A percentile compares a stretch with the other conserved stretches of the same genome.
These are phyloP conservation scores for Penstemon davidsonii DNA, from an alignment of 257 asterid genomes.

Conservation along the genomic window DNA sequence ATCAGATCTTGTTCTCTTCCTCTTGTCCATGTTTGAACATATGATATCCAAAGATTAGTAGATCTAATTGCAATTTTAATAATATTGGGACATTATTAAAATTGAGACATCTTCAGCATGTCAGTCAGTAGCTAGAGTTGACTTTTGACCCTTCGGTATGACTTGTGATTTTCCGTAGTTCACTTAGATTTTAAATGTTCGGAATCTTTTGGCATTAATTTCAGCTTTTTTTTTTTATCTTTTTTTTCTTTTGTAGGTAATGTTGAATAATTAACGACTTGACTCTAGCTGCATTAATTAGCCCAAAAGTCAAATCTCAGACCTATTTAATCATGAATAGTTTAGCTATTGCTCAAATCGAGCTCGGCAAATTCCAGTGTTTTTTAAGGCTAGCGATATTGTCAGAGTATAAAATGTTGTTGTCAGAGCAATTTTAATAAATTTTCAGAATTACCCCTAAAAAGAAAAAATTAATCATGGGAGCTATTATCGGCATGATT, in stretches of 20 bases:
- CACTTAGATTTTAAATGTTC: constrained; percentile 26
- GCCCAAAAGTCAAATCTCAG: not conserved
- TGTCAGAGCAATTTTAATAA: too few species aligned
- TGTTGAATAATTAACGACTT: not conserved
- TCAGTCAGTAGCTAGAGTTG: constrained; percentile 34
- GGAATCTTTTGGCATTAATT: constrained; percentile 37
- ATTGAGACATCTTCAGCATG: constrained; percentile 17
- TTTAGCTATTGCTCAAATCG: too few species aligned
- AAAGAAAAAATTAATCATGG: too few species aligned
- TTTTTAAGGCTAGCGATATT: too few species aligned
- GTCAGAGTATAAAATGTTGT: too few species aligned
- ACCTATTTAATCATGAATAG: too few species aligned
- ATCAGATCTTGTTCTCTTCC: constrained; percentile 39
- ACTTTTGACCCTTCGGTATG: constrained; percentile 33
- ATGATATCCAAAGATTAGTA: constrained; percentile 13
- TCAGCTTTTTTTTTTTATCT: constrained; percentile 32
- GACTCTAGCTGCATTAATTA: constrained; percentile 15
- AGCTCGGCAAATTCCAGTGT: too few species aligned
- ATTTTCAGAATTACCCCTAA: too few species aligned
- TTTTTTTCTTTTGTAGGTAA: not conserved
- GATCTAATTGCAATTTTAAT: constrained; percentile 23
- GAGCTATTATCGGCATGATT: too few species aligned
- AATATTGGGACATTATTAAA: not conserved
- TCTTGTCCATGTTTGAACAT: constrained; percentile 24
- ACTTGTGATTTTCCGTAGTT: not conserved